These are phyloP conservation scores for Elongisporangium senticosum DNA, from an alignment of 352 stramenopile species.

Conservation along the genomic window DNA sequence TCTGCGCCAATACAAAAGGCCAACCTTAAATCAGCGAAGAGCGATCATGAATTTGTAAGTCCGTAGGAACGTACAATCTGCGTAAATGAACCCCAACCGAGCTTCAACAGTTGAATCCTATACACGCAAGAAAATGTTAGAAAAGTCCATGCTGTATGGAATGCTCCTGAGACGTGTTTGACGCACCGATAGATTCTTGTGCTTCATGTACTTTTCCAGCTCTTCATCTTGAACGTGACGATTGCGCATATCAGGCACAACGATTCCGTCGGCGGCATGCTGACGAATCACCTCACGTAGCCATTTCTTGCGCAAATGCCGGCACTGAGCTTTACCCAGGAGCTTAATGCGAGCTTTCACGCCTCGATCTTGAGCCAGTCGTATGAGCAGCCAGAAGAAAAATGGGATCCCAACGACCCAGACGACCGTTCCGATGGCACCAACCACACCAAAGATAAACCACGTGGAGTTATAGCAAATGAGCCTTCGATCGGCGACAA, in stretches of 20 bases:
- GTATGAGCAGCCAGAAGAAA: conserved; percentile 76
- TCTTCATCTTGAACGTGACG: conserved; percentile 55
- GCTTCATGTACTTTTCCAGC: conserved; percentile 67
- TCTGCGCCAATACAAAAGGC: conserved; percentile 26
- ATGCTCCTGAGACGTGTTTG: not conserved
- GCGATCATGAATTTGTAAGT: not conserved
- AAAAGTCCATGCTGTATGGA: conserved; percentile 1
- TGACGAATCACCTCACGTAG: conserved; percentile 47
- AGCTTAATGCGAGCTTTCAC: conserved; percentile 41
- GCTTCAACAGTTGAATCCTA: conserved; percentile 66
- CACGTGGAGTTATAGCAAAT: conserved; percentile 65
- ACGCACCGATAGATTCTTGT: conserved; percentile 59
- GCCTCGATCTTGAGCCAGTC: conserved; percentile 50
- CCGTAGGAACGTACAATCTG: conserved; percentile 38
- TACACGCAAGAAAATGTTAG: conserved; percentile 1
- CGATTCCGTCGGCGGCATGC: conserved; percentile 35
- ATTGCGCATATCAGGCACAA: conserved; percentile 52
- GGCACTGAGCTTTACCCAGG: conserved; percentile 34
- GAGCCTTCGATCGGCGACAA: conserved; percentile 62
- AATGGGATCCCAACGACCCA: conserved; percentile 77
- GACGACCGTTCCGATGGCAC: conserved; percentile 43
- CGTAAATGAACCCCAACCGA: conserved; percentile 73
- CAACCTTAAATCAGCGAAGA: not conserved
- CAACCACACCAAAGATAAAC: conserved; percentile 56
- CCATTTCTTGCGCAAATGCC: conserved; percentile 49